Evolutionary conservation across 1,139 yeast species (phyloP).

Genomic region (Scheffersomyces titani): DNA sequence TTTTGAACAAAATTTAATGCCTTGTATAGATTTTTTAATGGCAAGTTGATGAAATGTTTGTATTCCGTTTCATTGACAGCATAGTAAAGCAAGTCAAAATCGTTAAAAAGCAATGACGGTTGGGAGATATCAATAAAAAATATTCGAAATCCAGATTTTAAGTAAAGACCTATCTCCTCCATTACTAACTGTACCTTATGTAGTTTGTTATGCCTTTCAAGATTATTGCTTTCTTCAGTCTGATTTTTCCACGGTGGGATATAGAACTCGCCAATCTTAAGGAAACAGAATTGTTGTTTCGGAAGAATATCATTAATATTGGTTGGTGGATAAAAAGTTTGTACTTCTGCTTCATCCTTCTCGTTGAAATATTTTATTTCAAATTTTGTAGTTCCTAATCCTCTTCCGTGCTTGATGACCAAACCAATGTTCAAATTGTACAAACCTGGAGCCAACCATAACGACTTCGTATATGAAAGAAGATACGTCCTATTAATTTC

Average conservation of each 20-base stretch:
- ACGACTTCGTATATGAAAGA: slow-evolving; percentile 45
- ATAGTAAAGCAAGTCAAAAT: slow-evolving; percentile 44
- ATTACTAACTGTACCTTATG: slow-evolving; percentile 46
- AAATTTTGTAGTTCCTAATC: slow-evolving; percentile 61
- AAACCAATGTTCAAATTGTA: slow-evolving; percentile 56
- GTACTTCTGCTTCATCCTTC: slow-evolving; percentile 20
- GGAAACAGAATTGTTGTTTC: slow-evolving; percentile 48
- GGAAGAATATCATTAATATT: slow-evolving; percentile 61
- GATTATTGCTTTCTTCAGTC: slow-evolving; percentile 1
- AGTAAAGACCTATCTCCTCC: slow-evolving; percentile 60
- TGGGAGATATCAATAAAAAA: slow-evolving; percentile 57
- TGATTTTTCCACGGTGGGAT: slow-evolving; percentile 16
- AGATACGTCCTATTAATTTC: slow-evolving; percentile 52
- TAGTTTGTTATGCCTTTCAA: slow-evolving; percentile 24
- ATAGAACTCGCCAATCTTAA: slow-evolving; percentile 55
- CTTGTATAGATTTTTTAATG: slow-evolving; percentile 44
- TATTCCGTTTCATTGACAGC: slow-evolving; percentile 45
- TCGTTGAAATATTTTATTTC: slow-evolving; percentile 37
- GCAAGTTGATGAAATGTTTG: slow-evolving; percentile 42
- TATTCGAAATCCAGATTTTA: slow-evolving; percentile 58
- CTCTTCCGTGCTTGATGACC: slow-evolving; percentile 53
- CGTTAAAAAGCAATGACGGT: slow-evolving; percentile 45
- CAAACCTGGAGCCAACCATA: slow-evolving; percentile 53
- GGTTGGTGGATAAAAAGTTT: slow-evolving; percentile 56
- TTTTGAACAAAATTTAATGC: slow-evolving; percentile 41